These are phyloP conservation scores for Aspergillus sp. DNA, from an alignment of 2,329 filamentous ascomycete genomes.

Conservation along the genomic window DNA sequence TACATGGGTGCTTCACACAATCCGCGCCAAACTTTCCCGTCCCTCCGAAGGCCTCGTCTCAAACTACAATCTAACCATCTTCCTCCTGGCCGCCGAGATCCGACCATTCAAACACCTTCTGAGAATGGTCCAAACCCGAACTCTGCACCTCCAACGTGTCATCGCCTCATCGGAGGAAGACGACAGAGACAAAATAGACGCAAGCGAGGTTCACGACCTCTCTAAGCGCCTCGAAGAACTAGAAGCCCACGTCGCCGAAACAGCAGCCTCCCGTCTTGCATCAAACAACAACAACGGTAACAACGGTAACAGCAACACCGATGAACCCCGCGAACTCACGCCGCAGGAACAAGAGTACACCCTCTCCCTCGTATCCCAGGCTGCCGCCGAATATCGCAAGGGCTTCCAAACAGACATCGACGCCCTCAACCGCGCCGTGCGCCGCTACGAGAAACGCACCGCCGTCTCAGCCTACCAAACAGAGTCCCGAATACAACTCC, in stretches of 20 bases:
- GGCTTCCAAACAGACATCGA: slow-evolving; percentile 79
- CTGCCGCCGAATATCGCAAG: slow-evolving; percentile 59
- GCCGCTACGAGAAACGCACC: slow-evolving; percentile 87
- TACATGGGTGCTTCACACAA: slow-evolving; percentile 79
- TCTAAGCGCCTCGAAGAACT: slow-evolving; percentile 67
- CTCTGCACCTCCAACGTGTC: slow-evolving; percentile 75
- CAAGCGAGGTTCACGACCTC: slow-evolving; percentile 54
- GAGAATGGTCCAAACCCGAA: slow-evolving; percentile 74
- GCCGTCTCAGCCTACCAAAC: slow-evolving; percentile 73
- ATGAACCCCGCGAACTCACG: not conserved
- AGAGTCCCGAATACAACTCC: slow-evolving; percentile 69
- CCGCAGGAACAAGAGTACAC: slow-evolving; percentile 40
- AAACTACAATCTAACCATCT: slow-evolving; percentile 90
- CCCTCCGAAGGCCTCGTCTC: slow-evolving; percentile 85
- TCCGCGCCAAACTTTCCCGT: slow-evolving; percentile 76
- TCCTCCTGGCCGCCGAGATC: slow-evolving; percentile 82
- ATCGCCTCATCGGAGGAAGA: slow-evolving; percentile 51
- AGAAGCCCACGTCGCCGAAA: slow-evolving; percentile 57
- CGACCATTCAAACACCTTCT: slow-evolving; percentile 79
- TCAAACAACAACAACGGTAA: slow-evolving; percentile 5
- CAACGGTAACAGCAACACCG: not conserved
- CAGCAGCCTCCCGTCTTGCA: slow-evolving; percentile 26
- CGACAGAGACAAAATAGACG: slow-evolving; percentile 24
- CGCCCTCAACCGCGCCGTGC: slow-evolving; percentile 81
- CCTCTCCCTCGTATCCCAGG: slow-evolving; percentile 40